Percentiles rank a stretch among this genome's conserved stretches.
Conservation (phyloP, 805 yeast genomes). For the Cyberlindnera euphorbiae region DNA sequence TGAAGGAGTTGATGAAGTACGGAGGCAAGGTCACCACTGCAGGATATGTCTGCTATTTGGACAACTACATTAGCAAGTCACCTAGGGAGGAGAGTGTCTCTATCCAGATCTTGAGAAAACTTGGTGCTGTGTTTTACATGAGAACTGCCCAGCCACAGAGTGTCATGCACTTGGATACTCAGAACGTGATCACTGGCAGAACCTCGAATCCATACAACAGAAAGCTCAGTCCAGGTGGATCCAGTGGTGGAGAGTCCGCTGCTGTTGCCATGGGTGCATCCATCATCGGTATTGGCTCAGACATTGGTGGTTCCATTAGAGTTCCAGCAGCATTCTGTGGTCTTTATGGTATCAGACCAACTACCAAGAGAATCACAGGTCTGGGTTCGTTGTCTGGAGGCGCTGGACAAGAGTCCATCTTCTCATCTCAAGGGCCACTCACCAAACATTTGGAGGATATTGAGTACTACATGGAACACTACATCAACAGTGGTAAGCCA, state of each 20-base stretch:
- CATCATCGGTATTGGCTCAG: slow-evolving; percentile 61
- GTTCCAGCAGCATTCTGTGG: slow-evolving; percentile 66
- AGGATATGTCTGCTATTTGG: slow-evolving; percentile 51
- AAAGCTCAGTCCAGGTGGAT: slow-evolving; percentile 59
- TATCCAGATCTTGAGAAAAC: slow-evolving; percentile 34
- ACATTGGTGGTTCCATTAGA: slow-evolving; percentile 69
- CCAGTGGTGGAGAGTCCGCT: slow-evolving; percentile 72
- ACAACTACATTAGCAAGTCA: slow-evolving; percentile 30
- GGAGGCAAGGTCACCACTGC: slow-evolving; percentile 55
- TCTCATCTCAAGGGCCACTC: slow-evolving; percentile 67
- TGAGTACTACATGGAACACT: slow-evolving; percentile 60
- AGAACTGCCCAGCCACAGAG: slow-evolving; percentile 69
- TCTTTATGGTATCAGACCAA: slow-evolving; percentile 55
- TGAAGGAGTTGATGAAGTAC: slow-evolving; percentile 60
- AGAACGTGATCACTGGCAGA: slow-evolving; percentile 55
- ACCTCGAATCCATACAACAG: slow-evolving; percentile 57
- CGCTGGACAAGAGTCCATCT: slow-evolving; percentile 48
- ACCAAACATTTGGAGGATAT: slow-evolving; percentile 60
- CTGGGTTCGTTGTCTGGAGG: slow-evolving; percentile 25
- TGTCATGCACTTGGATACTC: slow-evolving; percentile 64
- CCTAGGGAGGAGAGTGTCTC: slow-evolving; percentile 45
- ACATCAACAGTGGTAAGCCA: slow-evolving; percentile 51
- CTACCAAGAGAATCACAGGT: slow-evolving; percentile 42
- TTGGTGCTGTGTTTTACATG: slow-evolving; percentile 52
- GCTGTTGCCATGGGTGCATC: slow-evolving; percentile 53